phyloP scores from a whole-genome alignment of 805 yeast genomes.

The Hemisphaericaspora nanyangensis region DNA sequence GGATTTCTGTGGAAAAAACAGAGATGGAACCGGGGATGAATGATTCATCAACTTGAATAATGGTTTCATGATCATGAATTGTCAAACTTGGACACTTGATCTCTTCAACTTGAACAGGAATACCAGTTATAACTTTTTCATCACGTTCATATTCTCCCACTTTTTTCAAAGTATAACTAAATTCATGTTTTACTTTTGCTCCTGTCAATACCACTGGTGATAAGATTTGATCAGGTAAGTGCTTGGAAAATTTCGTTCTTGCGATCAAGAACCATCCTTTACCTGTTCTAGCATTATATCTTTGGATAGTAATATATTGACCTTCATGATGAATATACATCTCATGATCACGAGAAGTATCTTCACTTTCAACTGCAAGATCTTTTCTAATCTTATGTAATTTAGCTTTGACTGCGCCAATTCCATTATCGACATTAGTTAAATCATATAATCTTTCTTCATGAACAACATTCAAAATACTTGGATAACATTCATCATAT shows the following conservation, averaged over 20 bases:
- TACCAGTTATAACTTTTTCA: slow-evolving; percentile 47
- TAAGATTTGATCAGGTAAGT: slow-evolving; percentile 47
- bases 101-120: slow-evolving; percentile 60
- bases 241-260: slow-evolving; percentile 63
- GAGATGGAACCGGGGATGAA: slow-evolving; percentile 93
- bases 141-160: slow-evolving; percentile 46
- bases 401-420: slow-evolving; percentile 64
- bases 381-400: slow-evolving; percentile 55
- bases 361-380: slow-evolving; percentile 55
- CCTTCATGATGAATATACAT: slow-evolving; percentile 94
- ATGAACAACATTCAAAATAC: slow-evolving; percentile 70
- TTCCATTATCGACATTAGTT: slow-evolving; percentile 48
- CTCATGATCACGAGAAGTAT: slow-evolving; percentile 59
- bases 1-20: slow-evolving; percentile 66
- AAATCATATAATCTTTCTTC: slow-evolving; percentile 63
- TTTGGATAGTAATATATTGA: slow-evolving; percentile 85
- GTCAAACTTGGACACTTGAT: slow-evolving; percentile 49
- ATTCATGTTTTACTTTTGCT: slow-evolving; percentile 52
- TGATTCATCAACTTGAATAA: slow-evolving; percentile 51
- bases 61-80: slow-evolving; percentile 44
- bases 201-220: slow-evolving; percentile 60
- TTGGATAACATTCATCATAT: slow-evolving; percentile 88
- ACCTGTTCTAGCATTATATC: slow-evolving; percentile 80
- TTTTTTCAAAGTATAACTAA: slow-evolving; percentile 53
- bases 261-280: slow-evolving; percentile 87